These are phyloP conservation scores for Collybia sp. DNA, from an alignment of 768 basidiomycete genomes.

Conservation along the genomic window DNA sequence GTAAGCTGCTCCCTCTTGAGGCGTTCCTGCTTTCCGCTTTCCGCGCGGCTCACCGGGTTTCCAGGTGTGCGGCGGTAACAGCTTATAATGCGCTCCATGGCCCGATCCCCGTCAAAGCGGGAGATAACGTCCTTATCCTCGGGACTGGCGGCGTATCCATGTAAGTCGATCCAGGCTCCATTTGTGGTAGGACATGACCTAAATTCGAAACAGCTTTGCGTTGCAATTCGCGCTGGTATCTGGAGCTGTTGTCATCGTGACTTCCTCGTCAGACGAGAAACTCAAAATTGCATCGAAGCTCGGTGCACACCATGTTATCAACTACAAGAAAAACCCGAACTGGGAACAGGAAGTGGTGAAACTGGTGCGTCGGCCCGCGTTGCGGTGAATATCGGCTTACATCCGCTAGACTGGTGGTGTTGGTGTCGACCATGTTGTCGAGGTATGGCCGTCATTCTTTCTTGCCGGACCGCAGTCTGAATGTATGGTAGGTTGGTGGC, in stretches of 20 bases:
- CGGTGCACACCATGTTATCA: conserved; percentile 52
- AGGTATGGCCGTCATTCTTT: conserved; percentile 14
- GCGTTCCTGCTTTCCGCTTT: neutral
- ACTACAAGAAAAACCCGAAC: conserved; percentile 52
- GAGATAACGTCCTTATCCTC: conserved; percentile 52
- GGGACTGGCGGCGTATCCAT: conserved; percentile 57
- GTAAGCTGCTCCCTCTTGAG: conserved; percentile 21
- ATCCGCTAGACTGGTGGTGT: conserved; percentile 27
- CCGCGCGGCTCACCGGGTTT: neutral
- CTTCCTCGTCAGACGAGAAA: conserved; percentile 65
- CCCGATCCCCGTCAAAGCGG: conserved; percentile 45
- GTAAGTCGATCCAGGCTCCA: conserved; percentile 17
- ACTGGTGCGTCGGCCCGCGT: conserved; percentile 27
- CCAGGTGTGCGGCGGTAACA: conserved; percentile 55
- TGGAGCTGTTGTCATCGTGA: conserved; percentile 61
- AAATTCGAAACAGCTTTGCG: conserved; percentile 34
- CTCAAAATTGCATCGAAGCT: conserved; percentile 45
- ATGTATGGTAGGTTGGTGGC: conserved; percentile 48
- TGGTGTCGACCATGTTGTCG: conserved; percentile 35
- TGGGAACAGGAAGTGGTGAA: conserved; percentile 52
- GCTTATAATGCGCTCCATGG: conserved; percentile 59
- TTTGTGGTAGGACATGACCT: no score
- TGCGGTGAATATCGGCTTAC: neutral
- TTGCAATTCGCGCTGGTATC: conserved; percentile 58
- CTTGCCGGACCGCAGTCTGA: conserved; percentile 9